A percentile compares a stretch with the other conserved stretches of the same genome.
These are phyloP conservation scores for Begonia loranthoides DNA, from an alignment of 306 rosid species.

Conservation along the genomic window DNA sequence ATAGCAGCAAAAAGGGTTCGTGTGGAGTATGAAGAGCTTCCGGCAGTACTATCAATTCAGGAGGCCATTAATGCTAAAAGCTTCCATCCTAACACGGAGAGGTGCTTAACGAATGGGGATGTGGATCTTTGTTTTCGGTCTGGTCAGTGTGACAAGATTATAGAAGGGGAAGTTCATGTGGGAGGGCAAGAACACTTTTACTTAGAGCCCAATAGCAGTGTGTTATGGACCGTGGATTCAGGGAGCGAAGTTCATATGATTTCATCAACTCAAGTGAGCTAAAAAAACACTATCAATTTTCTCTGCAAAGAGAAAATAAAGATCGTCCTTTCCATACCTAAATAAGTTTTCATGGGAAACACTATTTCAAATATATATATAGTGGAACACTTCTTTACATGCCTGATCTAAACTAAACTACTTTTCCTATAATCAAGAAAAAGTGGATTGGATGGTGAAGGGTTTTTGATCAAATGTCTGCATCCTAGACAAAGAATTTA, in stretches of 20 bases:
- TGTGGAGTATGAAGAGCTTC: slow-evolving; percentile 73
- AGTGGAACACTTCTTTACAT: too few relatives aligned
- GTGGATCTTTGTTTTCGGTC: slow-evolving; percentile 73
- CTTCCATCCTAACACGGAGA: slow-evolving; percentile 68
- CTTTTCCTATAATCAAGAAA: too few relatives aligned
- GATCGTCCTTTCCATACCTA: too few relatives aligned
- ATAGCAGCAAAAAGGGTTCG: slow-evolving; percentile 55
- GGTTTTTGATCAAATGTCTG: too few relatives aligned
- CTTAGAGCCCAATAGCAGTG: slow-evolving; percentile 75
- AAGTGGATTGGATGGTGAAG: too few relatives aligned
- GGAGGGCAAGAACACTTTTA: slow-evolving; percentile 99
- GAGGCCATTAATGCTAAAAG: slow-evolving; percentile 73
- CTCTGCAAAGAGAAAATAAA: too few relatives aligned
- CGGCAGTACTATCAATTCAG: slow-evolving; percentile 64
- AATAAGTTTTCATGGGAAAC: too few relatives aligned
- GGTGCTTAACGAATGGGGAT: slow-evolving; percentile 57
- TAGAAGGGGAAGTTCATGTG: slow-evolving; percentile 76
- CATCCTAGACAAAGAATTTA: too few relatives aligned
- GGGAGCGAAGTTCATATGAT: slow-evolving; percentile 95
- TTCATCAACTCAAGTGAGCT: slow-evolving; percentile 86
- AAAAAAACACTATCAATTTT: neutral
- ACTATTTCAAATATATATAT: too few relatives aligned
- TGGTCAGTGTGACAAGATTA: slow-evolving; percentile 57
- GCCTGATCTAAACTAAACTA: too few relatives aligned
- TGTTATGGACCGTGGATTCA: slow-evolving; percentile 81